These are phyloP conservation scores for Aspergillus thermomutatus DNA, from an alignment of 2,329 filamentous ascomycete genomes.

Conservation along the genomic window DNA sequence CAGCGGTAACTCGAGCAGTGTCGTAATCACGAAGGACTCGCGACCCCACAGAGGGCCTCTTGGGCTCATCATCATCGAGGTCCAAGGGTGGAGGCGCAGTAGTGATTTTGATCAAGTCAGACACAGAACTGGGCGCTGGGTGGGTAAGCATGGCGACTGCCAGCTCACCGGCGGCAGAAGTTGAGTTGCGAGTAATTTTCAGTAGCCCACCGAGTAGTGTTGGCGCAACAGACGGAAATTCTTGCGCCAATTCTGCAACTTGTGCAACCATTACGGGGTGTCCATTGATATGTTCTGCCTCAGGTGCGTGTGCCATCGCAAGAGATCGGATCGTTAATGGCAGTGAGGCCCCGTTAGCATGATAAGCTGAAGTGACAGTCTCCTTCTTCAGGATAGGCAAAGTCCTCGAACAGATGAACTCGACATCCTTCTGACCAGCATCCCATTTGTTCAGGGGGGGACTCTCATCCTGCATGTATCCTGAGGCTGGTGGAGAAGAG, in stretches of 20 bases:
- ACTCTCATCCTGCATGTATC: constrained; percentile 11
- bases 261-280: constrained; percentile 46
- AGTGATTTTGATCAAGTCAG: constrained; percentile 46
- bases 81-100: constrained; percentile 19
- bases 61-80: constrained; percentile 22
- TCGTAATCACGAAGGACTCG: constrained; percentile 18
- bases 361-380: constrained; percentile 56
- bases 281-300: constrained; percentile 35
- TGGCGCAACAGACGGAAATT: constrained; percentile 53
- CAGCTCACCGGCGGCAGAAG: constrained; percentile 57
- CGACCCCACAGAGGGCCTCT: constrained; percentile 2
- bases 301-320: constrained; percentile 46
- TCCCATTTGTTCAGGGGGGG: constrained; percentile 55
- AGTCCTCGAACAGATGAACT: constrained; percentile 56
- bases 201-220: constrained; percentile 53
- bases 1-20: constrained; percentile 37
- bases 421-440: constrained; percentile 54
- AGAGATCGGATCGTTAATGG: constrained; percentile 54
- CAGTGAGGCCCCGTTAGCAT: constrained; percentile 55
- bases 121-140: constrained; percentile 25
- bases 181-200: constrained; percentile 55
- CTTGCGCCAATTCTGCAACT: constrained; percentile 51
- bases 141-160: constrained; percentile 51
- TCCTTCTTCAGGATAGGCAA: constrained; percentile 45
- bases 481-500: constrained; percentile 10